Conservation (phyloP, 1,284 basidiomycete species). For the Cystodermella granulosa region DNA sequence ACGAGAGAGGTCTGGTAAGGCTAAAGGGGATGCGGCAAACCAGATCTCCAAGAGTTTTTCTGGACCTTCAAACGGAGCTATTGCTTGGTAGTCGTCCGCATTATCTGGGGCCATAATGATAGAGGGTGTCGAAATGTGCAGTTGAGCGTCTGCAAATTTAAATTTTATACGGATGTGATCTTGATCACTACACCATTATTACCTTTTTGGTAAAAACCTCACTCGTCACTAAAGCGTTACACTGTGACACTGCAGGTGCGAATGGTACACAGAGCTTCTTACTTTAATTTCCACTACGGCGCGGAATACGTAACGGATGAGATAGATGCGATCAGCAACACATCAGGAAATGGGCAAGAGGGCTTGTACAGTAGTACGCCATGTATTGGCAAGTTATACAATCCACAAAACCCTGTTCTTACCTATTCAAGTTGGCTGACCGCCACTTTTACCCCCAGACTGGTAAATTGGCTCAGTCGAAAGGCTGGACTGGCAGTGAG, state of each 20-base stretch:
- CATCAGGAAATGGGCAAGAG: conserved; percentile 45
- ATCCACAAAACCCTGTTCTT: conserved; percentile 93
- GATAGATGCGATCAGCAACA: conserved; percentile 39
- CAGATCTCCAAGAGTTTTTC: conserved; percentile 98
- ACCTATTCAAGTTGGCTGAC: conserved; percentile 90
- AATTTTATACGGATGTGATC: too few relatives aligned
- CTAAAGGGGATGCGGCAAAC: conserved; percentile 78
- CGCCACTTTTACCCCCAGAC: conserved; percentile 77
- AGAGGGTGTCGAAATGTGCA: conserved; percentile 14
- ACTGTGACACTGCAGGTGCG: too few relatives aligned
- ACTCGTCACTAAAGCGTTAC: too few relatives aligned
- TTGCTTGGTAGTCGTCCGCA: conserved; percentile 36
- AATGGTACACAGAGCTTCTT: too few relatives aligned
- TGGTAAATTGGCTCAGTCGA: conserved; percentile 73
- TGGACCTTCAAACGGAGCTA: conserved; percentile 76
- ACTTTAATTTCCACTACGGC: too few relatives aligned
- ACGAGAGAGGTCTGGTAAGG: conserved; percentile 48
- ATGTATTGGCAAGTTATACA: conserved; percentile 85
- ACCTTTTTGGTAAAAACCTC: too few relatives aligned
- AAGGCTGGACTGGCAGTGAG: conserved; percentile 72
- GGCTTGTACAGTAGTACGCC: conserved; percentile 87
- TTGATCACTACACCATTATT: too few relatives aligned
- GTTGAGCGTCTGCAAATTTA: too few relatives aligned
- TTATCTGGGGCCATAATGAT: conserved; percentile 33
- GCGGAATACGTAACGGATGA: conserved; percentile 64